These are phyloP conservation scores for Salix brachista DNA, from an alignment of 345 rosid species.

Conservation along the genomic window DNA sequence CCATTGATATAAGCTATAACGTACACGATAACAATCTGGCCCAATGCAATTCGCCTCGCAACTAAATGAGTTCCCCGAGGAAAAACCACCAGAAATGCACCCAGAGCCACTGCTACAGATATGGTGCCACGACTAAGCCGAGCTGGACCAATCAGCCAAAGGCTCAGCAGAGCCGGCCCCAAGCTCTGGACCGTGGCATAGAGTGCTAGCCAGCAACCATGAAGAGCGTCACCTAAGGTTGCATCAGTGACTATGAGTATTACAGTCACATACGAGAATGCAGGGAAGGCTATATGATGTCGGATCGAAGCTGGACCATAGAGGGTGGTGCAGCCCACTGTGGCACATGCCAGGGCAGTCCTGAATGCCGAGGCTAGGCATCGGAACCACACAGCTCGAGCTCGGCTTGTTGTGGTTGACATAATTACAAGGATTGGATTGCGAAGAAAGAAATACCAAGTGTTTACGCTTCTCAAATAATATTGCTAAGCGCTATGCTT, in stretches of 20 bases:
- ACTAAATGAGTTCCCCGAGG: conserved; percentile 56
- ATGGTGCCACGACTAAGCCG: conserved; percentile 46
- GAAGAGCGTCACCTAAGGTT: conserved; percentile 64
- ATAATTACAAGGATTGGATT: not conserved
- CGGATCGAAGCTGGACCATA: conserved; percentile 54
- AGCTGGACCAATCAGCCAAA: conserved; percentile 63
- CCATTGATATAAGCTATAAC: conserved; percentile 58
- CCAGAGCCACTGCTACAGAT: conserved; percentile 56
- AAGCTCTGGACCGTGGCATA: conserved; percentile 67
- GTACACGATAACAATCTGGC: conserved; percentile 70
- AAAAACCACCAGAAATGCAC: conserved; percentile 53
- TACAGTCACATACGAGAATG: conserved; percentile 72
- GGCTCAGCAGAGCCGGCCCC: conserved; percentile 62
- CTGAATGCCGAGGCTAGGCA: conserved; percentile 68
- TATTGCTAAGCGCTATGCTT: not conserved
- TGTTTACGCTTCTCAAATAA: not conserved
- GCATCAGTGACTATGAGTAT: conserved; percentile 67
- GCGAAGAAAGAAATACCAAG: not conserved
- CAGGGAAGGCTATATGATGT: conserved; percentile 54
- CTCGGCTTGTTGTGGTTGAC: conserved; percentile 23
- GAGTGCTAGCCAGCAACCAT: conserved; percentile 68
- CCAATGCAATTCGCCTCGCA: conserved; percentile 72
- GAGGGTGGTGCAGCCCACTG: conserved; percentile 60
- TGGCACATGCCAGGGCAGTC: conserved; percentile 69
- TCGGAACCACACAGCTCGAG: conserved; percentile 52